These are phyloP conservation scores for Xylaria longipes DNA, from an alignment of 495 filamentous ascomycete species.

Conservation along the genomic window DNA sequence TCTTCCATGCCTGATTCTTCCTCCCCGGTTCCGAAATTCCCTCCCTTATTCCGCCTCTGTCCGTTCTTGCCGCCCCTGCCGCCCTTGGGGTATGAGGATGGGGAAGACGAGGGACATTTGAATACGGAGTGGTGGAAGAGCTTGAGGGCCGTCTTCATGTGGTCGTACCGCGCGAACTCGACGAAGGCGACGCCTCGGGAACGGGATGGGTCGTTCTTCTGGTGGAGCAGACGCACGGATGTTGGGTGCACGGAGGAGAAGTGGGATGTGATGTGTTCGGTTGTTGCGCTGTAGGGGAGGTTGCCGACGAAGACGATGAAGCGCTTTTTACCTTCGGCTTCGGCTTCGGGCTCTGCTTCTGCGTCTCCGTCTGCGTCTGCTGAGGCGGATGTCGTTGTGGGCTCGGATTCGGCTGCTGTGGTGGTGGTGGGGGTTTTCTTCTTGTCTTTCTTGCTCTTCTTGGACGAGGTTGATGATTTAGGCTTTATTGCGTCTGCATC, in stretches of 20 bases:
- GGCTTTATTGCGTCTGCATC: slow-evolving; percentile 1
- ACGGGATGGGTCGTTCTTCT: slow-evolving; percentile 69
- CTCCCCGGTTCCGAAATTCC: not conserved
- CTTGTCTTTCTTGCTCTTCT: slow-evolving; percentile 42
- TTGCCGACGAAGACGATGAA: slow-evolving; percentile 91
- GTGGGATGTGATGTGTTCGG: slow-evolving; percentile 68
- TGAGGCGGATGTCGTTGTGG: slow-evolving; percentile 1
- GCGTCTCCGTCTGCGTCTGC: not conserved
- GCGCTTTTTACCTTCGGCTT: slow-evolving; percentile 44
- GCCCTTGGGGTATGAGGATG: not conserved
- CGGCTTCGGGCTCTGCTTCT: slow-evolving; percentile 21
- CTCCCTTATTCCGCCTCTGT: not conserved
- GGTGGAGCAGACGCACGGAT: slow-evolving; percentile 75
- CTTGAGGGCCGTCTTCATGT: slow-evolving; percentile 92
- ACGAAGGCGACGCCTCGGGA: slow-evolving; percentile 91
- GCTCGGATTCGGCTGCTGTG: slow-evolving; percentile 7
- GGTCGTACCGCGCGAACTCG: slow-evolving; percentile 87
- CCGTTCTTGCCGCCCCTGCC: not conserved
- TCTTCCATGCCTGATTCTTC: slow-evolving; percentile 27
- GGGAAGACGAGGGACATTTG: slow-evolving; percentile 14
- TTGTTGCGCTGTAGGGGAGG: slow-evolving; percentile 84
- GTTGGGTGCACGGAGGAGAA: slow-evolving; percentile 77
- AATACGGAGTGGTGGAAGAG: slow-evolving; percentile 88
- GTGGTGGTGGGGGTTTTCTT: slow-evolving; percentile 37
- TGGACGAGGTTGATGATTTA: slow-evolving; percentile 30